Conservation (phyloP, 495 filamentous ascomycete genomes). For the Sporormia fimetaria region DNA sequence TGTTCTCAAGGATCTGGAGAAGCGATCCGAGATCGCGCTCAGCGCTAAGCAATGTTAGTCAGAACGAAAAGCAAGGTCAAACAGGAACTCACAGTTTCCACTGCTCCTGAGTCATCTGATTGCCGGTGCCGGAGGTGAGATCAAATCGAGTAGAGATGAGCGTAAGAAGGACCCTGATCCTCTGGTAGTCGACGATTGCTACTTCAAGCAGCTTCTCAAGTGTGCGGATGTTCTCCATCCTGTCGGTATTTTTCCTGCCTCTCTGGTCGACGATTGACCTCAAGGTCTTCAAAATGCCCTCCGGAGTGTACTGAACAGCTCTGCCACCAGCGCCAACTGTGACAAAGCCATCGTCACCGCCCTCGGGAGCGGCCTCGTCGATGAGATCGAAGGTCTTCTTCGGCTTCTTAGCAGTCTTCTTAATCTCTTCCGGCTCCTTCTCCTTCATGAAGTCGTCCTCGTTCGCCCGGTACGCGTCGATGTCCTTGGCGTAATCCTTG, state of each 20-base stretch:
- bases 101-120: slow-evolving; percentile 88
- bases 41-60: slow-evolving; percentile 37
- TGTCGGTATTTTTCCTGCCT: slow-evolving; percentile 98
- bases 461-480: slow-evolving; percentile 76
- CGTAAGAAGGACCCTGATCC: slow-evolving; percentile 82
- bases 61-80: not conserved
- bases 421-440: slow-evolving; percentile 59
- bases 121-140: slow-evolving; percentile 66
- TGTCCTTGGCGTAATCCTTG: slow-evolving; percentile 78
- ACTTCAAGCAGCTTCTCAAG: slow-evolving; percentile 96
- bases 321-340: slow-evolving; percentile 80
- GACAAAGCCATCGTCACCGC: slow-evolving; percentile 69
- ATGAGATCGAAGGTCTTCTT: slow-evolving; percentile 29
- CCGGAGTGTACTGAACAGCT: slow-evolving; percentile 78
- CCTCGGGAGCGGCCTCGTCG: slow-evolving; percentile 36
- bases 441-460: slow-evolving; percentile 80
- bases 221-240: slow-evolving; percentile 81
- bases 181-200: slow-evolving; percentile 80
- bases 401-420: slow-evolving; percentile 39
- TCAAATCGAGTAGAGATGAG: slow-evolving; percentile 93
- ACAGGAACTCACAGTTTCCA: slow-evolving; percentile 60
- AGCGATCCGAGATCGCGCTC: slow-evolving; percentile 72
- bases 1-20: slow-evolving; percentile 65
- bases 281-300: slow-evolving; percentile 96
- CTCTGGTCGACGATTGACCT: slow-evolving; percentile 85